Evolutionary conservation across 1,284 basidiomycete species (phyloP), one percentile per base, ranked within the genome.

Genomic region (Waitea zeae): DNA sequence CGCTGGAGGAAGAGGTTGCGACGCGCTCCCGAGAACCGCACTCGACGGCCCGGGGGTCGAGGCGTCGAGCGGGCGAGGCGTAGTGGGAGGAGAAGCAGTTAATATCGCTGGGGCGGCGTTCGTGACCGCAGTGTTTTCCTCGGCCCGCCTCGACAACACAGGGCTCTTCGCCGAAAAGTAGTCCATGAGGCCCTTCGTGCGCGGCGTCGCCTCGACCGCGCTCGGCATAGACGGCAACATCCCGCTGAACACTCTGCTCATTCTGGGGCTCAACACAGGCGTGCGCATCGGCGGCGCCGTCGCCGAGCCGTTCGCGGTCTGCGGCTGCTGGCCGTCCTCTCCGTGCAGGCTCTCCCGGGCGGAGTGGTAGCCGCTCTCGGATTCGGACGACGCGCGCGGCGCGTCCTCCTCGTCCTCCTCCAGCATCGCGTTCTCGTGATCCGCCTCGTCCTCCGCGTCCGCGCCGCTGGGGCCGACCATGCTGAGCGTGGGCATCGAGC

Each of bases 391-490:
- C n/a, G n/a, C n/a, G n/a, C n/a, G n/a, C n/a, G n/a, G n/a, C n/a
- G n/a, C n/a, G 2, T 61, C 54, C 1, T 51, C 53, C 22, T 56
- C 57, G 4, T 56, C 57, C 26, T 58, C 58, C 12, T 50, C 59
- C 13, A 57, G 42, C 19, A 44, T 50, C 27, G 49, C 50, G 31
- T 54, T 51, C 20, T 63, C 61, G 38, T 58, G 57, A 33, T 58
- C 55, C 5, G 49, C 50, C 38, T 48, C 46, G n/a, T 47, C 48
- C 27, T 54, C 57, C n/a, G 38, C 35, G 13, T 53, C 49, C 34
- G 60, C 52, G 58, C 57, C 17, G 61, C 60, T 34, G 73, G 44
- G 17, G 59, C 62, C 14, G 69, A 68, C 14, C 46, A 71, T 58
- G 39, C 56, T 64, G 24, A 58, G 53, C 33, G 70, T 41, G 3